Evolutionary conservation across 768 basidiomycete species (phyloP).

Genomic region (Suillus fuscotomentosus): DNA sequence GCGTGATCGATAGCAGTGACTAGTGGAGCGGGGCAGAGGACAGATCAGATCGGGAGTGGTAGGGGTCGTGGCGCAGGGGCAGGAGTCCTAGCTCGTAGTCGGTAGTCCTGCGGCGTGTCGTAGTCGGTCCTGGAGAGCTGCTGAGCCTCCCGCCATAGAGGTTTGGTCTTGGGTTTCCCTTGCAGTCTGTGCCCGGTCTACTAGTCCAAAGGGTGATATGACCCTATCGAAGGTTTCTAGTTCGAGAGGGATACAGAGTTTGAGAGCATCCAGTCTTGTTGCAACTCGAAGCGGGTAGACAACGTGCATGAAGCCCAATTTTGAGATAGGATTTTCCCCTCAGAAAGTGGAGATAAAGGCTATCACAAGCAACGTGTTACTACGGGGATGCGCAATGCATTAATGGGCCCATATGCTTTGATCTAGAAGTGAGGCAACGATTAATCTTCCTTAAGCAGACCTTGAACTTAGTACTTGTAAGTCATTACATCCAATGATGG

Average conservation of each 20-base stretch:
- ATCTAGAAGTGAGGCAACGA: constrained; percentile 37
- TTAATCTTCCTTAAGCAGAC: neutral
- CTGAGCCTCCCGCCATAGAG: no score
- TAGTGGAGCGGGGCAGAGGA: no score
- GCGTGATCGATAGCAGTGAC: neutral
- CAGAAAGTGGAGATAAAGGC: constrained; percentile 60
- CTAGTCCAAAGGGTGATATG: neutral
- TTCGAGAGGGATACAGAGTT: constrained; percentile 76
- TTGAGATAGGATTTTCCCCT: constrained; percentile 62
- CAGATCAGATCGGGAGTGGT: neutral
- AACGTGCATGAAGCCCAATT: constrained; percentile 60
- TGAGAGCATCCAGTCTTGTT: constrained; percentile 82
- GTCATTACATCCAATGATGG: neutral
- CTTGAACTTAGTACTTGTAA: neutral
- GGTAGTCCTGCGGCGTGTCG: no score
- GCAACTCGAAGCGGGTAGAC: constrained; percentile 91
- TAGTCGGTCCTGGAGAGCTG: no score
- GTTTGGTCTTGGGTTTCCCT: no score
- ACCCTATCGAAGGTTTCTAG: constrained; percentile 17
- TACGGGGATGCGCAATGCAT: constrained; percentile 68
- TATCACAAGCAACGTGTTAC: constrained; percentile 66
- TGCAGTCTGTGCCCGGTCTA: no score
- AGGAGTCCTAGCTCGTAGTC: neutral
- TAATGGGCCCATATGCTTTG: constrained; percentile 65
- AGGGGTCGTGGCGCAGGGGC: no score